A percentile compares a stretch with the other conserved stretches of the same genome.
Conservation (phyloP, 305 asterid species). For the Solanum hybrid region DNA sequence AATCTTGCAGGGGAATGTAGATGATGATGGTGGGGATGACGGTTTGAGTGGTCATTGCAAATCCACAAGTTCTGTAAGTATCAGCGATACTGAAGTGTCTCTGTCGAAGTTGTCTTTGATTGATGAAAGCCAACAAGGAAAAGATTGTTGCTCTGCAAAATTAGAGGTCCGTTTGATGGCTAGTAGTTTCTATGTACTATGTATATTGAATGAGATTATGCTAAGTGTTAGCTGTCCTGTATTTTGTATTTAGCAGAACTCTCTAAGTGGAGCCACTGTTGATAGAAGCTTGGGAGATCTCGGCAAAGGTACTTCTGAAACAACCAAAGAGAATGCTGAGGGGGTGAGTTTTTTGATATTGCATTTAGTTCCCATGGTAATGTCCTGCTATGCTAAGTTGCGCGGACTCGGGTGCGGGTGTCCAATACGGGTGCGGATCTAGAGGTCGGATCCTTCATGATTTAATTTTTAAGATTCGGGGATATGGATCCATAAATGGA, state of each 20-base stretch:
- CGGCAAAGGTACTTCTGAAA: neutral
- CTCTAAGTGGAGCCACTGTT: neutral
- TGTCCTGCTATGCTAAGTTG: neutral
- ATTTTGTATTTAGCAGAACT: neutral
- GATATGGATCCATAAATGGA: too few relatives aligned
- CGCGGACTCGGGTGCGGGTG: too few relatives aligned
- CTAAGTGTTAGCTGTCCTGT: neutral
- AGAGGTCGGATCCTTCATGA: too few relatives aligned
- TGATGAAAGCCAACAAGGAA: constrained; percentile 3
- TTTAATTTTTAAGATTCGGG: too few relatives aligned
- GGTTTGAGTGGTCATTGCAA: neutral
- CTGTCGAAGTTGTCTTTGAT: neutral
- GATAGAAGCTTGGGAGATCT: neutral
- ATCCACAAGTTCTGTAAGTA: neutral
- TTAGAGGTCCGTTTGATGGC: neutral
- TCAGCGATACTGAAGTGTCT: neutral
- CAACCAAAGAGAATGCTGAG: neutral
- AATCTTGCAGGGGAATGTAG: constrained; percentile 4
- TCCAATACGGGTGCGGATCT: too few relatives aligned
- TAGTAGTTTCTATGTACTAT: neutral
- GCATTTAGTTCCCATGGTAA: neutral
- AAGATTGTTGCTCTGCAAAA: neutral
- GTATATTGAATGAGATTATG: neutral
- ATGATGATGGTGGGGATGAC: neutral
- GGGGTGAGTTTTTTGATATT: neutral